Percentiles rank a stretch among this genome's conserved stretches.
These are phyloP conservation scores for Trypanosoma lewisi DNA, from an alignment of 208 protist species.

Conservation along the genomic window DNA sequence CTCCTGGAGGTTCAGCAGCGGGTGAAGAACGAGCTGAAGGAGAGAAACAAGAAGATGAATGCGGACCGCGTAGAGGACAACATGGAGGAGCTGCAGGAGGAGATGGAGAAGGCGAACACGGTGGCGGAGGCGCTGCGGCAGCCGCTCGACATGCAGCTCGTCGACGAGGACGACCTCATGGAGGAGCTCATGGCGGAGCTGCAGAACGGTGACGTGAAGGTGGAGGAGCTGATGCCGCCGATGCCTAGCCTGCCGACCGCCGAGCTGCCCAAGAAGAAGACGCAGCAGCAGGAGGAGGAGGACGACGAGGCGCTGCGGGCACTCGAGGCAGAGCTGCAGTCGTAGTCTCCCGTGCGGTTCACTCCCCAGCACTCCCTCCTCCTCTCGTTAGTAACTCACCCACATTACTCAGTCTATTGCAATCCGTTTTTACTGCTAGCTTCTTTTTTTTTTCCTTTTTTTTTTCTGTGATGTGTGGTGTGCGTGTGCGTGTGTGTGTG, in stretches of 20 bases:
- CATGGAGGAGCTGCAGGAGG: conserved; percentile 87
- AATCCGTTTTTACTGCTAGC: background rate
- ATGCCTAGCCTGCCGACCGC: conserved; percentile 39
- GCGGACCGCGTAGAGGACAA: conserved; percentile 85
- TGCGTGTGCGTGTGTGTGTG: conserved; percentile 6
- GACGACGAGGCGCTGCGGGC: conserved; percentile 70
- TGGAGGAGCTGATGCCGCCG: conserved; percentile 13
- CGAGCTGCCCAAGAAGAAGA: conserved; percentile 28
- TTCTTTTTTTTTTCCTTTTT: background rate
- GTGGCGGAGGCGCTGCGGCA: conserved; percentile 81
- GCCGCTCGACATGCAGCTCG: conserved; percentile 70
- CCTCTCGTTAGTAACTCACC: background rate
- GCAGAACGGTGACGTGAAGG: conserved; percentile 23
- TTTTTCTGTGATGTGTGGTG: background rate
- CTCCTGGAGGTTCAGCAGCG: conserved; percentile 74
- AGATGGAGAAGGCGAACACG: conserved; percentile 91
- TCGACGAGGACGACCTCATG: conserved; percentile 86
- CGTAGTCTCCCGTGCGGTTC: conserved; percentile 18
- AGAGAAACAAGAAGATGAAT: conserved; percentile 82
- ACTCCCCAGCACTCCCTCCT: too few species aligned
- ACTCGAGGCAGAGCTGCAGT: conserved; percentile 71
- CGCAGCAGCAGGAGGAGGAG: conserved; percentile 40
- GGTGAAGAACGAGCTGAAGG: conserved; percentile 75
- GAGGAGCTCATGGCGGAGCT: conserved; percentile 78
- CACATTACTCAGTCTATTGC: background rate